Base-by-base conservation (phyloP, 495 filamentous ascomycete genomes). In the Amniculicola lignicola region DNA sequence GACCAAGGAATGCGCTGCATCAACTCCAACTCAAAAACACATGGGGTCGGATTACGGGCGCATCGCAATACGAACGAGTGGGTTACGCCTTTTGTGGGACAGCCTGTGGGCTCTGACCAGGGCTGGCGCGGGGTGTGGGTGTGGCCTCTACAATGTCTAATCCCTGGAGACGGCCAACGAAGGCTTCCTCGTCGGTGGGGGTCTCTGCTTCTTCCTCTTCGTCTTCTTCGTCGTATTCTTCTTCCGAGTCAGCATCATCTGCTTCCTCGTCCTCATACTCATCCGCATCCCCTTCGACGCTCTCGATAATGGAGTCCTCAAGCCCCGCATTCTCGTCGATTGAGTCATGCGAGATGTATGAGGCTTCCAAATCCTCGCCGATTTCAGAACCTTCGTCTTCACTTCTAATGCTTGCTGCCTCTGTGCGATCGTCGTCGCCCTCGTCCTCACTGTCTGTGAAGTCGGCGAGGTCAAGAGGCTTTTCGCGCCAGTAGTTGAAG, bases 371-470 rank as follows among this genome's bases (percentile, higher is more conserved):
- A 69, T 76, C 72, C 21, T 75, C 68, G 35, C 71, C 75, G 50
- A 71, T 65, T 25, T 68, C 71, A 4, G 55, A 58, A 4, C 68
- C 71, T 38, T 76, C 74, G 14, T 80, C 77, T 40, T 84, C 65
- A 24, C 59, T 61, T n/a, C 36, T 16, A 11, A 67, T 41, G 27
- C 63, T 65, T 14, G 46, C 49, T n/a, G 64, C 70, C 12, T 75
- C 71, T 3, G 76, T 74, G 28, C 78, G 69, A 12, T 70, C 70
- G 16, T 73, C 67, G 18, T 70, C 70, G n/a, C n/a, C n/a, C 10
- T 68, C 69, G 21, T 69, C 74, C 36, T 61, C 70, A 40, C 65
- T 70, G 16, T 65, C 66, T 23, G 66, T 63, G 51, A 73, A 72
- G 16, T 74, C 69, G 23, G 59, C 70, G 6, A 70, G 12, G 35